phyloP scores from a whole-genome alignment of 257 asterid genomes.

The Solanum chiquidenum region DNA sequence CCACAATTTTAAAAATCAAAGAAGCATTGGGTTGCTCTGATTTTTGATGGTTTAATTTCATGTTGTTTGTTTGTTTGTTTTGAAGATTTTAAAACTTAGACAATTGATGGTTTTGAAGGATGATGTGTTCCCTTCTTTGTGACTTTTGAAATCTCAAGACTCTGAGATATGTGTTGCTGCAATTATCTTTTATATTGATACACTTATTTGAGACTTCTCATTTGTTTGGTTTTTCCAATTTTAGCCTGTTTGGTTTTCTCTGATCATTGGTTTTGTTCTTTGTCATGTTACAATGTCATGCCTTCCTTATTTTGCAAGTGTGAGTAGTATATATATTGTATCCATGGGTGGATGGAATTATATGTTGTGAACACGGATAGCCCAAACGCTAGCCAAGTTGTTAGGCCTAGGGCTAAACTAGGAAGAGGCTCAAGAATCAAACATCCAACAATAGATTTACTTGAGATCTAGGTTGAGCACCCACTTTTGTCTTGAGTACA shows the following conservation, averaged over 20 bases:
- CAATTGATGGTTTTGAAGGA: neutral
- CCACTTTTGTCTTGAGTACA: neutral
- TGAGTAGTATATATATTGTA: neutral
- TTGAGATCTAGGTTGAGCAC: neutral
- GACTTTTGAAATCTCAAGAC: neutral
- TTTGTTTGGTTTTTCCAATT: neutral
- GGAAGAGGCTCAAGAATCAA: neutral
- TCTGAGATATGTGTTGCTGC: neutral
- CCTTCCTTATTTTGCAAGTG: neutral
- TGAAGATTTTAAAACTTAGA: neutral
- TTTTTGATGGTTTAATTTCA: neutral
- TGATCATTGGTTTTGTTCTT: neutral
- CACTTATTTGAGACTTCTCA: neutral
- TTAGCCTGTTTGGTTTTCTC: neutral
- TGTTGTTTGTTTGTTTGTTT: neutral
- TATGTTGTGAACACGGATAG: neutral
- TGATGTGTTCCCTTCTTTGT: neutral
- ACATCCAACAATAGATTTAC: neutral
- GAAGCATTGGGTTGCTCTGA: conserved; percentile 18
- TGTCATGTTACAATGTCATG: neutral
- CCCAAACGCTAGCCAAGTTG: neutral
- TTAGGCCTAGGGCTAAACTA: neutral
- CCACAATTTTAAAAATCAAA: conserved; percentile 40
- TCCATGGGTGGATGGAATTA: neutral
- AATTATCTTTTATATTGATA: neutral